Percentiles rank a stretch among this genome's conserved stretches.
Evolutionary conservation across 768 basidiomycete species (phyloP).

Genomic region (Glaciozyma antarctica): DNA sequence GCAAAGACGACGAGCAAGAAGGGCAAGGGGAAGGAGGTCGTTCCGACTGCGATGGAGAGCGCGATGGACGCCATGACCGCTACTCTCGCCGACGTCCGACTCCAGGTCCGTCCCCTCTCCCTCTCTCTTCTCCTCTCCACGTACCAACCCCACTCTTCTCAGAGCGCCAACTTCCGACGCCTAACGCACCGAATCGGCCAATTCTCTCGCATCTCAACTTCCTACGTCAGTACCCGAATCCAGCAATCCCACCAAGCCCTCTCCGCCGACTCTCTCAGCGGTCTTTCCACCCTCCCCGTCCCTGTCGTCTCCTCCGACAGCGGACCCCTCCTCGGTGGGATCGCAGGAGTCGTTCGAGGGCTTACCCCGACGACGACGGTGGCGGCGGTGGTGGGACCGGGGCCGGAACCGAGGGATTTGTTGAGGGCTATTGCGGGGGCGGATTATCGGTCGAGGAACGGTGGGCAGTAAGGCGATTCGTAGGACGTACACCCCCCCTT

Average conservation of each 20-base stretch:
- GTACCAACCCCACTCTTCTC: background rate
- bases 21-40: background rate
- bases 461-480: background rate
- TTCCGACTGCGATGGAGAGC: background rate
- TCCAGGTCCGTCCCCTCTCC: background rate
- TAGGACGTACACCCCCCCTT: background rate
- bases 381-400: background rate
- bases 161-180: background rate
- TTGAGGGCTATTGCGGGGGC: slow-evolving; percentile 2
- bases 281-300: background rate
- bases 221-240: background rate
- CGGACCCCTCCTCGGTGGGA: background rate
- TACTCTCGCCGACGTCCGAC: background rate
- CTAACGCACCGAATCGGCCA: background rate
- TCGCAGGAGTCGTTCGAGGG: background rate
- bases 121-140: background rate
- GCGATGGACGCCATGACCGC: no score
- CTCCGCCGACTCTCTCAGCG: background rate
- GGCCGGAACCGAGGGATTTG: background rate
- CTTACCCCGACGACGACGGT: background rate
- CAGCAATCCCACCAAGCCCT: slow-evolving; percentile 1
- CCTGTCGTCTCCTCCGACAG: background rate
- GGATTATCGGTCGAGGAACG: slow-evolving; percentile 2
- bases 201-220: background rate
- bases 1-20: background rate